Evolutionary conservation across 208 protist species (phyloP).

Genomic region (Crithidia fasciculata): DNA sequence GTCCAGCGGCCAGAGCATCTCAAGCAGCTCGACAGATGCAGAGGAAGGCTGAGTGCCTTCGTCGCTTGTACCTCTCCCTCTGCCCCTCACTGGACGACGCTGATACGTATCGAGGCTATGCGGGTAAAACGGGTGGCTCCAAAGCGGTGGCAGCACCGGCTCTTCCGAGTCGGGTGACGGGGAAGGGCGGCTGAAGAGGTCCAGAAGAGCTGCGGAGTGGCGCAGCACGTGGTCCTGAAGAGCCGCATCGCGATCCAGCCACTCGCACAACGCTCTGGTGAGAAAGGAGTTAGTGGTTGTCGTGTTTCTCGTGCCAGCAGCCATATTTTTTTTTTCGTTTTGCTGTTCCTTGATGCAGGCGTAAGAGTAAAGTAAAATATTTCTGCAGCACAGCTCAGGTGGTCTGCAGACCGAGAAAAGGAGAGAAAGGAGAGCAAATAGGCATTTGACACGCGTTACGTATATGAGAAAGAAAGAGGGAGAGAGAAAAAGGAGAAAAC

Average conservation of each 20-base stretch:
- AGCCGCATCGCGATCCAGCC: background rate
- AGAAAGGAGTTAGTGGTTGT: background rate
- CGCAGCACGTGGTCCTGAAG: constrained; percentile 1
- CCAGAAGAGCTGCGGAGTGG: background rate
- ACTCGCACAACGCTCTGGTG: background rate
- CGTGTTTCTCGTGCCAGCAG: background rate
- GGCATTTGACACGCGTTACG: too few species aligned
- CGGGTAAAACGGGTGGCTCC: background rate
- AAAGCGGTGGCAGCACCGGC: background rate
- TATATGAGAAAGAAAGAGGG: too few species aligned
- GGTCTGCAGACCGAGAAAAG: too few species aligned
- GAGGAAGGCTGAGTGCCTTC: background rate
- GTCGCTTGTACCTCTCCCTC: too few species aligned
- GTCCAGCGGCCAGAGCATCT: constrained; percentile 38
- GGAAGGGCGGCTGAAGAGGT: background rate
- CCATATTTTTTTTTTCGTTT: background rate
- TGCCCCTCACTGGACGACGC: too few species aligned
- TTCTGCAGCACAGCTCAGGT: too few species aligned
- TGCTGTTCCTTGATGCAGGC: background rate
- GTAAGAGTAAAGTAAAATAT: too few species aligned
- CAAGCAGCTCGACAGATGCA: background rate
- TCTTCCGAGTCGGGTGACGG: background rate
- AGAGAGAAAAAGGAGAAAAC: too few species aligned
- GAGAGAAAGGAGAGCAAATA: too few species aligned
- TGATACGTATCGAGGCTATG: too few species aligned